Evolutionary conservation across 2,329 filamentous ascomycete genomes (phyloP).

Genomic region (Hymenoscyphus linearis): DNA sequence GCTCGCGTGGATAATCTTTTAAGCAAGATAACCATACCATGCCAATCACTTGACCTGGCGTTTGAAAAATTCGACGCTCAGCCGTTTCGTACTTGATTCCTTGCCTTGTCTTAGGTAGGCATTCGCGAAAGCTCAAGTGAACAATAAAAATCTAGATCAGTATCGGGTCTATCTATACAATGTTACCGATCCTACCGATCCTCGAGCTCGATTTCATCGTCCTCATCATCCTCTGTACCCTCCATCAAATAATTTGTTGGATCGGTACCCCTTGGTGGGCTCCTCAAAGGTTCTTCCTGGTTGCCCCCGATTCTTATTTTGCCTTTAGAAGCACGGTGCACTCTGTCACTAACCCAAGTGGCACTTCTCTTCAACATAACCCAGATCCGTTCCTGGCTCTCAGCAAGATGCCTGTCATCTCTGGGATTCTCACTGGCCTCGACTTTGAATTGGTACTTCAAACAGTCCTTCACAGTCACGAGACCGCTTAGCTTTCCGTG

Average conservation of each 20-base stretch:
- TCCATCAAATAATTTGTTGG: conserved; percentile 41
- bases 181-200: conserved; percentile 19
- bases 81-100: background rate
- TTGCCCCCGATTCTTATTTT: conserved; percentile 44
- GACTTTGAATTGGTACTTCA: conserved; percentile 96
- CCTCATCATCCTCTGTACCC: conserved; percentile 44
- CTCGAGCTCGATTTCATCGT: conserved; percentile 41
- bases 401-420: conserved; percentile 46
- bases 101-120: background rate
- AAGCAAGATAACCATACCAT: too few relatives aligned
- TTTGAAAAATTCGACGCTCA: background rate
- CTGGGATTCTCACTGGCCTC: conserved; percentile 76
- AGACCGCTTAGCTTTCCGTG: conserved; percentile 77
- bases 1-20: background rate
- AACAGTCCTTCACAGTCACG: conserved; percentile 92
- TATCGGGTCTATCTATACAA: background rate
- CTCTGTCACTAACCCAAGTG: conserved; percentile 53
- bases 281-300: conserved; percentile 33
- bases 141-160: background rate
- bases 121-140: background rate
- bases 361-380: conserved; percentile 46
- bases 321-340: conserved; percentile 50
- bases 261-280: conserved; percentile 26
- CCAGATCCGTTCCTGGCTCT: conserved; percentile 64
- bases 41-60: background rate